These are phyloP conservation scores for Erythrophleum fordii DNA, from an alignment of 306 rosid genomes.

Conservation along the genomic window DNA sequence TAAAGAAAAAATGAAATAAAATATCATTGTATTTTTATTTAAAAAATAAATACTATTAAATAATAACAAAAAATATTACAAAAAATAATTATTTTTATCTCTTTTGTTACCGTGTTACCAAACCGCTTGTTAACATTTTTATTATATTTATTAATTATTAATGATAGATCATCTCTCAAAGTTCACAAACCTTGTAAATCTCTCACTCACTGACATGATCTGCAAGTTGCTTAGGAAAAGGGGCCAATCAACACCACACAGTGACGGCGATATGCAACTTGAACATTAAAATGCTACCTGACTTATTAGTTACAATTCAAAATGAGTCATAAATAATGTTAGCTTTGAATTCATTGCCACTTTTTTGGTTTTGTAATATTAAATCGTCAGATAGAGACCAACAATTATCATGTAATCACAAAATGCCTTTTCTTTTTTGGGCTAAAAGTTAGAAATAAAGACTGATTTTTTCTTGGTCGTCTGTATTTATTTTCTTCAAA, in stretches of 20 bases:
- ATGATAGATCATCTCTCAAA: not conserved
- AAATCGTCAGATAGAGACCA: not conserved
- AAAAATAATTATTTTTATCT: no score
- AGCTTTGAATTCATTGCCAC: not conserved
- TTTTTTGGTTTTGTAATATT: not conserved
- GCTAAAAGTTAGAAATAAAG: not conserved
- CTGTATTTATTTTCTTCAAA: no score
- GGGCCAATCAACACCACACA: not conserved
- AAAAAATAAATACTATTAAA: no score
- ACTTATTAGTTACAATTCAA: not conserved
- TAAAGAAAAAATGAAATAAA: no score
- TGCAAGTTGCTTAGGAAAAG: slow-evolving; percentile 39
- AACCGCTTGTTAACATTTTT: not conserved
- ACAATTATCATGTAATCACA: not conserved
- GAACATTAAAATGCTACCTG: not conserved
- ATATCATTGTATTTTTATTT: no score
- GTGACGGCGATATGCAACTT: slow-evolving; percentile 31
- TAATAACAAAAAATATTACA: no score
- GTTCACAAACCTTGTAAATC: not conserved
- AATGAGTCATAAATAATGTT: not conserved
- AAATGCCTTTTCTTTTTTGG: not conserved
- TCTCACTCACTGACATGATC: not conserved
- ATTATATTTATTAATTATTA: not conserved
- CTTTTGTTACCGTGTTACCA: no score
- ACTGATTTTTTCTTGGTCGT: not conserved